Evolutionary conservation across 1,139 yeast species (phyloP).

Genomic region (Eremothecium coryli): DNA sequence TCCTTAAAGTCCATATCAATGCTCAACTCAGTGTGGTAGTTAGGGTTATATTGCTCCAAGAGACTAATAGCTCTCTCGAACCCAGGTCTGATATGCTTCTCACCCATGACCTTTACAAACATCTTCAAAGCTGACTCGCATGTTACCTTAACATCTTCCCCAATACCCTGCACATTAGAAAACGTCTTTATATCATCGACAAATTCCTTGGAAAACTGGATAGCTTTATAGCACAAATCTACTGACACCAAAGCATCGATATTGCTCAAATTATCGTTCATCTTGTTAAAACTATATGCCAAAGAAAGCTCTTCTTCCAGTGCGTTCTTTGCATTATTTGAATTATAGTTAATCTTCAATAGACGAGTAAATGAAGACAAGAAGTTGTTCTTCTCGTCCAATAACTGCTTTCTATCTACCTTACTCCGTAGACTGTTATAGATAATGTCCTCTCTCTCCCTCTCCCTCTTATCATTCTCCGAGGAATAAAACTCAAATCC

Average conservation of each 20-base stretch:
- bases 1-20: constrained; percentile 9
- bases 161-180: constrained; percentile 1
- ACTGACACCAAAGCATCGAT: constrained; percentile 38
- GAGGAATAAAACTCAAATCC: constrained; percentile 32
- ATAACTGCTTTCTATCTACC: constrained; percentile 21
- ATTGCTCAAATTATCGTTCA: constrained; percentile 36
- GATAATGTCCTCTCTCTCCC: constrained; percentile 19
- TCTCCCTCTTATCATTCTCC: constrained; percentile 26
- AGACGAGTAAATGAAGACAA: constrained; percentile 57
- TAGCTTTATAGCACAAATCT: constrained; percentile 38
- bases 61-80: constrained; percentile 71
- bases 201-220: constrained; percentile 14
- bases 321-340: constrained; percentile 22
- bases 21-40: constrained; percentile 30
- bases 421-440: constrained; percentile 20
- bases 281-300: constrained; percentile 45
- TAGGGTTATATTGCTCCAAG: constrained; percentile 63
- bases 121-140: constrained; percentile 49
- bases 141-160: constrained; percentile 35
- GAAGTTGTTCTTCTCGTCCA: constrained; percentile 32
- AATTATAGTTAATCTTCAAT: constrained; percentile 37
- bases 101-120: constrained; percentile 56
- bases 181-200: constrained; percentile 1
- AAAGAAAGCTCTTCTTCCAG: constrained; percentile 39
- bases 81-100: constrained; percentile 67